Evolutionary conservation across 2,329 filamentous ascomycete genomes (phyloP).

Genomic region (Aspergillus arachidicola): DNA sequence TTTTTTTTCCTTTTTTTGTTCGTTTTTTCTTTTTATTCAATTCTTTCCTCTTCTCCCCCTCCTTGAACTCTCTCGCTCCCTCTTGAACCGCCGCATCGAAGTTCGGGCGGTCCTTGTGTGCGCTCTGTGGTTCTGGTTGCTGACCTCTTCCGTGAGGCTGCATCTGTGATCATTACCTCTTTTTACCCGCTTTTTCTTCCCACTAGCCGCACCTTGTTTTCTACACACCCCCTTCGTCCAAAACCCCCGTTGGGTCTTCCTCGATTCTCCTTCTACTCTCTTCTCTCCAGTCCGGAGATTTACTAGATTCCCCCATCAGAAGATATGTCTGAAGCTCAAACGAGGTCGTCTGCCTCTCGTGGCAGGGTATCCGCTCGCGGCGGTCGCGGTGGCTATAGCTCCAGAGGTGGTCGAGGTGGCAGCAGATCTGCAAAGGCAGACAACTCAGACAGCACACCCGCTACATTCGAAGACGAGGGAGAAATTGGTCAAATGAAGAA

Average conservation of each 20-base stretch:
- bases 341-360: conserved; percentile 78
- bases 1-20: conserved; percentile 14
- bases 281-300: conserved; percentile 28
- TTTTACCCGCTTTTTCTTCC: conserved; percentile 31
- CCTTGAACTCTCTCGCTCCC: conserved; percentile 18
- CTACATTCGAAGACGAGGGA: conserved; percentile 75
- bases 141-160: conserved; percentile 42
- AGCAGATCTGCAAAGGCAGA: conserved; percentile 73
- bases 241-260: conserved; percentile 28
- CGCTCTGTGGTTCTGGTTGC: conserved; percentile 37
- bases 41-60: conserved; percentile 20
- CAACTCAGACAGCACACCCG: conserved; percentile 59
- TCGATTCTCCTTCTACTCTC: conserved; percentile 31
- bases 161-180: conserved; percentile 33
- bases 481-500: conserved; percentile 92
- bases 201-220: conserved; percentile 35
- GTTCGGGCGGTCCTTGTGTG: conserved; percentile 32
- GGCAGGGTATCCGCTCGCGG: conserved; percentile 89
- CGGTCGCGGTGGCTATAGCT: conserved; percentile 74
- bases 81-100: conserved; percentile 1
- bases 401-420: conserved; percentile 70
- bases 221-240: conserved; percentile 27
- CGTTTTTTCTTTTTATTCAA: conserved; percentile 16
- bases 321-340: conserved; percentile 92
- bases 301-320: conserved; percentile 36